Percentiles rank a stretch among this genome's conserved stretches.
phyloP scores from a whole-genome alignment of 164 flowering plant species.

The Vitis rupestris region DNA sequence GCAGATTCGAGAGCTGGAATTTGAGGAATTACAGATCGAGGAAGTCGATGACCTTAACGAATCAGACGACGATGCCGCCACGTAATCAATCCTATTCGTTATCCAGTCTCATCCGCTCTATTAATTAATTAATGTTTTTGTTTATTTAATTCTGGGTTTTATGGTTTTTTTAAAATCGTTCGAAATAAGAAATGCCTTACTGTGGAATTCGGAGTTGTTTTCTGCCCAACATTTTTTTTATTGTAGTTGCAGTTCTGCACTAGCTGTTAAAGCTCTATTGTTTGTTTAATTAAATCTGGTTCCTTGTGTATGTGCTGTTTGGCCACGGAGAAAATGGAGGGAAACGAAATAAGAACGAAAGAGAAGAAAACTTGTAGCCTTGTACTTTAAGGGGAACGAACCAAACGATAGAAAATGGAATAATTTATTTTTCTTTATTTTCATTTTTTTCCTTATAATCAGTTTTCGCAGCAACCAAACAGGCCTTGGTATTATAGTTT shows the following conservation, averaged over 20 bases:
- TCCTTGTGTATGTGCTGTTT: neutral
- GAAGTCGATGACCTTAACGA: slow-evolving; percentile 60
- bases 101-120: neutral
- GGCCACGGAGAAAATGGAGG: too few species aligned
- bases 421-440: too few species aligned
- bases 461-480: neutral
- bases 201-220: neutral
- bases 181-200: neutral
- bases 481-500: neutral
- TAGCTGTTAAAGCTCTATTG: neutral
- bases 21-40: slow-evolving; percentile 78
- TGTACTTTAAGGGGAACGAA: too few species aligned
- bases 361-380: too few species aligned
- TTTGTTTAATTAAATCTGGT: neutral
- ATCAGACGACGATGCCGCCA: slow-evolving; percentile 40
- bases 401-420: too few species aligned
- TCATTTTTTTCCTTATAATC: too few species aligned
- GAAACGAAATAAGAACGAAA: too few species aligned
- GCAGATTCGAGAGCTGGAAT: slow-evolving; percentile 78
- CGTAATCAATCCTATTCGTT: slow-evolving; percentile 18
- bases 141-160: neutral
- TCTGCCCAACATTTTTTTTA: neutral
- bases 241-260: neutral
- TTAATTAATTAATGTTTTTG: neutral
- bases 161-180: neutral